These are phyloP conservation scores for Penicillium samsonianum DNA, from an alignment of 495 filamentous ascomycete genomes.

Conservation along the genomic window DNA sequence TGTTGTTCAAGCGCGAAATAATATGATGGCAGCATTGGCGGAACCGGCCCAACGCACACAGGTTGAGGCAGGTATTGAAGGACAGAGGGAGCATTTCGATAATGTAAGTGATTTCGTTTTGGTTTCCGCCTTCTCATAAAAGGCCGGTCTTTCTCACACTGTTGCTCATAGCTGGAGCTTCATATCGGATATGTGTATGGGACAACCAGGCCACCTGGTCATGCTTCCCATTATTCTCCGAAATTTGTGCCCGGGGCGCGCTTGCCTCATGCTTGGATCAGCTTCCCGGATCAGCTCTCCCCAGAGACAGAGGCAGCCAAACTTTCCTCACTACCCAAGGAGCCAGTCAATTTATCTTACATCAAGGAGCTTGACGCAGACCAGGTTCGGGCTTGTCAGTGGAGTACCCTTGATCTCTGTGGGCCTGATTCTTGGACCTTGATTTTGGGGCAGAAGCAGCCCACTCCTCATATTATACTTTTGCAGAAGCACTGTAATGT, in stretches of 20 bases:
- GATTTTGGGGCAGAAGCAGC: constrained; percentile 5
- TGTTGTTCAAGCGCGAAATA: constrained; percentile 9
- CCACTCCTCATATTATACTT: neutral
- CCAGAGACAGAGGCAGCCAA: neutral
- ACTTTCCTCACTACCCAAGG: neutral
- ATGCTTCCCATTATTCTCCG: constrained; percentile 28
- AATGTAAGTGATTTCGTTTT: constrained; percentile 17
- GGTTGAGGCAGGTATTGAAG: constrained; percentile 24
- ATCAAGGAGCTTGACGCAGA: constrained; percentile 18
- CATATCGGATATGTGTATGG: constrained; percentile 38
- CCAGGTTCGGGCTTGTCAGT: constrained; percentile 19
- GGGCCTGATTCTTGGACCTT: constrained; percentile 24
- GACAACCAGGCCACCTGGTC: constrained; percentile 19
- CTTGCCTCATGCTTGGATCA: constrained; percentile 31
- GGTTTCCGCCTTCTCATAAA: neutral
- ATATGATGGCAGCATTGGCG: constrained; percentile 6
- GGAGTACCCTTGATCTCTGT: constrained; percentile 32
- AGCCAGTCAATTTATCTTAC: constrained; percentile 24
- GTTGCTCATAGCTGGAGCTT: constrained; percentile 18
- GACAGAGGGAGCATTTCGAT: constrained; percentile 32
- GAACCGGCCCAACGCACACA: constrained; percentile 10
- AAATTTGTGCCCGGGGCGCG: constrained; percentile 25
- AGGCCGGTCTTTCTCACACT: neutral
- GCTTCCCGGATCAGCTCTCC: neutral
- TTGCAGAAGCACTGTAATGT: constrained; percentile 5